phyloP scores from a whole-genome alignment of 2,329 filamentous ascomycete species.

The Botrytis galanthina region DNA sequence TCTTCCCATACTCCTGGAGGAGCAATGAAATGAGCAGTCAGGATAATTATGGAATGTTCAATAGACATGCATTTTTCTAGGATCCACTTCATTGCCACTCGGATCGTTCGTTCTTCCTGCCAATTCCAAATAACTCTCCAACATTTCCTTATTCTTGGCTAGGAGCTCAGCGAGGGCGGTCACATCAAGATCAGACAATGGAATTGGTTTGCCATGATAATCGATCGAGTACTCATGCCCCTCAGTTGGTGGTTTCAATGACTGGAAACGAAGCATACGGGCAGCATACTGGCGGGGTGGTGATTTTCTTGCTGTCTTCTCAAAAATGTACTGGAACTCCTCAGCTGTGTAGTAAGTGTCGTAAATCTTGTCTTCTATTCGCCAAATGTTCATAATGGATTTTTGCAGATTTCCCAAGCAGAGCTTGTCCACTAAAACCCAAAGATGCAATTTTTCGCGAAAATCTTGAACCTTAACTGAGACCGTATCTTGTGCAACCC shows the following conservation, averaged over 20 bases:
- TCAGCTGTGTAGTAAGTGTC: background rate
- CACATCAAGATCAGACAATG: background rate
- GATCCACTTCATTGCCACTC: background rate
- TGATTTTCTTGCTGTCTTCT: background rate
- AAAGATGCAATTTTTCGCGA: background rate
- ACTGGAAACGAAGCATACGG: background rate
- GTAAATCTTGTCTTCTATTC: background rate
- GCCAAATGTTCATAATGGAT: constrained; percentile 8
- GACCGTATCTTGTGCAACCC: constrained; percentile 13
- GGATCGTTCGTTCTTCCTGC: background rate
- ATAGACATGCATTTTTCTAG: background rate
- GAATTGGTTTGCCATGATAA: background rate
- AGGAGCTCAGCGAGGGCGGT: background rate
- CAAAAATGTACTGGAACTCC: background rate
- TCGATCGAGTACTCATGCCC: background rate
- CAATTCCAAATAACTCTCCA: background rate
- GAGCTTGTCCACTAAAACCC: constrained; percentile 7
- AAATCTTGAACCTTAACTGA: background rate
- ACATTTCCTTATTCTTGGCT: background rate
- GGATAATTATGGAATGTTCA: background rate
- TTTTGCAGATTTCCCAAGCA: background rate
- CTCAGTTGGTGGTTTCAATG: background rate
- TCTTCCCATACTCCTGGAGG: fast-evolving
- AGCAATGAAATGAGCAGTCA: background rate
- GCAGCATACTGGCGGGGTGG: background rate